Percentiles rank a stretch among this genome's conserved stretches.
These are phyloP conservation scores for Phytopythium chamaehyphon DNA, from an alignment of 352 stramenopile species.

Conservation along the genomic window DNA sequence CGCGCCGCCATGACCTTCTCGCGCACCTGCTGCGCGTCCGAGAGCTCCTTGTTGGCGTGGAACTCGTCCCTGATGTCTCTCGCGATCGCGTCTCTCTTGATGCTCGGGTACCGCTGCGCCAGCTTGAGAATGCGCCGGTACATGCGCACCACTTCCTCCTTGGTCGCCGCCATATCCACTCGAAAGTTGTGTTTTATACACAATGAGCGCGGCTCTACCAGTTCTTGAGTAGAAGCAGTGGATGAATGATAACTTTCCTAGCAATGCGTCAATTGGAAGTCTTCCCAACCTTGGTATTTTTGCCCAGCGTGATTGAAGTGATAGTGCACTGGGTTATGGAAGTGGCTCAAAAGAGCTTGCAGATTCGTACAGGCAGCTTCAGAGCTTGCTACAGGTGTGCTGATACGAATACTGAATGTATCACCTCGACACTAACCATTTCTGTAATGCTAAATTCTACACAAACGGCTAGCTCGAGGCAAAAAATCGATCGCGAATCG, in stretches of 20 bases:
- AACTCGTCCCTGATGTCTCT: constrained; percentile 84
- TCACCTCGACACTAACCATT: too few species aligned
- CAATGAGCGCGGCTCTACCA: too few species aligned
- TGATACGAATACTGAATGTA: too few species aligned
- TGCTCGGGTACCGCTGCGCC: constrained; percentile 74
- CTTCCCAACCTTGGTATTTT: background rate
- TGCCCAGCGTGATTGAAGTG: constrained; percentile 29
- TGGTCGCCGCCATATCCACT: constrained; percentile 43
- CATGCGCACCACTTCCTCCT: constrained; percentile 70
- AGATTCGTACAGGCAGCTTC: constrained; percentile 45
- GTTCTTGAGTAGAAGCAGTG: too few species aligned
- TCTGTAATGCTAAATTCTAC: background rate
- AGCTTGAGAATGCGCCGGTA: constrained; percentile 84
- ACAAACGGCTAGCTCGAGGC: background rate
- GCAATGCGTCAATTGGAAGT: too few species aligned
- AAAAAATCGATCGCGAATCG: background rate
- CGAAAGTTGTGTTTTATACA: too few species aligned
- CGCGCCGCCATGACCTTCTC: constrained; percentile 65
- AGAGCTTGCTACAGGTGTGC: constrained; percentile 27
- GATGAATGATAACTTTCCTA: too few species aligned
- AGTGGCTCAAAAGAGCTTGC: constrained; percentile 47
- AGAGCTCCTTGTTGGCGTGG: constrained; percentile 68
- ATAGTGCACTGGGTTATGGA: constrained; percentile 26
- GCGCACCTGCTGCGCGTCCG: constrained; percentile 51
- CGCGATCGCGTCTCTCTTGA: constrained; percentile 81